Conservation (phyloP, 331 rosid species). For the Acacia pycnantha region DNA sequence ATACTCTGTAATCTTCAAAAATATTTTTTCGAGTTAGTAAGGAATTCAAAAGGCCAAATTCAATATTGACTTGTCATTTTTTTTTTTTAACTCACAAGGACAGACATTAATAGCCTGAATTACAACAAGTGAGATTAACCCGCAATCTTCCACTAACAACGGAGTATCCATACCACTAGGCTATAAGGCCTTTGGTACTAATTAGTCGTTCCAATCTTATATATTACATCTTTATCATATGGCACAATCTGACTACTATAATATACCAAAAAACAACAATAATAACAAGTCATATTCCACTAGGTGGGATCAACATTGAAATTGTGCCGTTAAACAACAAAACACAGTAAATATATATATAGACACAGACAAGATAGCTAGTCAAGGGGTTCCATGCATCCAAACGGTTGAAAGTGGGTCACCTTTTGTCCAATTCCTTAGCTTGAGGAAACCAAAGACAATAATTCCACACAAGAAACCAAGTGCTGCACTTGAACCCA, state of each 20-base stretch:
- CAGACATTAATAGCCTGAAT: no score
- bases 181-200: no score
- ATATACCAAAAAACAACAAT: background rate
- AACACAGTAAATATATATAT: background rate
- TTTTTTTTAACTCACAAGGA: no score
- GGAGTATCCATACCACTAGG: no score
- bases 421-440: constrained; percentile 28
- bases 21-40: background rate
- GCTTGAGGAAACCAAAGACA: constrained; percentile 33
- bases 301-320: background rate
- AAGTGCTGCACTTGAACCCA: constrained; percentile 59
- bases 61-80: background rate
- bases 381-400: constrained; percentile 15
- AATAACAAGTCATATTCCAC: no score
- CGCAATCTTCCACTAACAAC: no score
- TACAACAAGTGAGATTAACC: no score
- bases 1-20: background rate
- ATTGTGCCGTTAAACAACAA: background rate
- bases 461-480: constrained; percentile 50
- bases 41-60: background rate
- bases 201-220: no score
- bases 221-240: no score
- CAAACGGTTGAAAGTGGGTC: constrained; percentile 16
- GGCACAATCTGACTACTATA: background rate
- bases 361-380: no score